A percentile compares a stretch with the other conserved stretches of the same genome.
These are phyloP conservation scores for Aspergillus candidus DNA, from an alignment of 2,329 filamentous ascomycete genomes.

Conservation along the genomic window DNA sequence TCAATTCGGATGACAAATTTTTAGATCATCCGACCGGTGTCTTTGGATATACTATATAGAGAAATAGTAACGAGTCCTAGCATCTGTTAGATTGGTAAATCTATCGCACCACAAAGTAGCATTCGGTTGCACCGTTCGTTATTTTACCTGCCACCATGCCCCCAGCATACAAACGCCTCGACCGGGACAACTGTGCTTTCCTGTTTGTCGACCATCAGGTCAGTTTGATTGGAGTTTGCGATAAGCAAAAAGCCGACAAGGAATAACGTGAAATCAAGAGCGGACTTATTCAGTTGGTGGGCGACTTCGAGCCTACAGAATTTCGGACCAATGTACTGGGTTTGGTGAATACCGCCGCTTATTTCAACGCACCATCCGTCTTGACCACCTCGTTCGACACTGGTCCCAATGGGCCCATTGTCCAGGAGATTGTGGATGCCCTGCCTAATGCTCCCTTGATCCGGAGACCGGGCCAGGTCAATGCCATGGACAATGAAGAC, in stretches of 20 bases:
- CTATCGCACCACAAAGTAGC: too few species aligned
- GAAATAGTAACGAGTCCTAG: too few species aligned
- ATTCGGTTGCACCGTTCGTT: too few species aligned
- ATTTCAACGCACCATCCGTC: slow-evolving; percentile 63
- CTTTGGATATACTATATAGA: too few species aligned
- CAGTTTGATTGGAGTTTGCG: slow-evolving; percentile 8
- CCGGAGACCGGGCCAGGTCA: slow-evolving; percentile 63
- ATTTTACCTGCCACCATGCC: too few species aligned
- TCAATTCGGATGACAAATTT: too few species aligned
- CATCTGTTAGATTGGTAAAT: too few species aligned
- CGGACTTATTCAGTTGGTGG: slow-evolving; percentile 40
- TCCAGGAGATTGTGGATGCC: slow-evolving; percentile 62
- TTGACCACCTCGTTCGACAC: slow-evolving; percentile 63
- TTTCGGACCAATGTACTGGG: slow-evolving; percentile 63
- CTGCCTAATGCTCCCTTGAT: slow-evolving; percentile 63
- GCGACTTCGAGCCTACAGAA: slow-evolving; percentile 60
- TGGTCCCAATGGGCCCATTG: slow-evolving; percentile 66
- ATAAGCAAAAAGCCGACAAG: too few species aligned
- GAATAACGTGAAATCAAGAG: too few species aligned
- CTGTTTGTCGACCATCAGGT: slow-evolving; percentile 31
- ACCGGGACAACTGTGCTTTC: slow-evolving; percentile 1
- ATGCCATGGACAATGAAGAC: slow-evolving; percentile 69
- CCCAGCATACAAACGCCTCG: too few species aligned
- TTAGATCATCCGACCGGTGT: too few species aligned
- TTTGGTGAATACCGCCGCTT: slow-evolving; percentile 59